These are phyloP conservation scores for Magnusiomyces fungicola DNA, from an alignment of 1,139 yeast genomes.

Conservation along the genomic window DNA sequence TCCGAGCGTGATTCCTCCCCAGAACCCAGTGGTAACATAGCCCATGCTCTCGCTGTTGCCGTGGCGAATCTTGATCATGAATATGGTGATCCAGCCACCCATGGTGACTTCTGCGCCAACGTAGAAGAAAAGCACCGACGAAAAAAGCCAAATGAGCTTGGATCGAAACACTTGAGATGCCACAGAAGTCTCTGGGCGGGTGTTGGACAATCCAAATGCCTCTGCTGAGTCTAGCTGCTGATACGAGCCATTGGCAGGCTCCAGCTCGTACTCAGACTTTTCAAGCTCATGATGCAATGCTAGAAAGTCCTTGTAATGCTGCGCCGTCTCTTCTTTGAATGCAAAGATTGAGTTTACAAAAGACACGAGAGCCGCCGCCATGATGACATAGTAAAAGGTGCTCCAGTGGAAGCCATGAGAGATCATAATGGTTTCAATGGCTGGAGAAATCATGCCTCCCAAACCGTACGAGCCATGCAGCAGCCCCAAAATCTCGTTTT, in stretches of 20 bases:
- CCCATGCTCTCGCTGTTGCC: conserved; percentile 45
- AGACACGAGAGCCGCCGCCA: conserved; percentile 36
- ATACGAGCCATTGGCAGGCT: background rate
- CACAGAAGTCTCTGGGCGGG: background rate
- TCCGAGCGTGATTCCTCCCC: conserved; percentile 65
- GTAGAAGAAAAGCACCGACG: conserved; percentile 51
- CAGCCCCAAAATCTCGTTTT: conserved; percentile 45
- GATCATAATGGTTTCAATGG: conserved; percentile 49
- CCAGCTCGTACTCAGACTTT: background rate
- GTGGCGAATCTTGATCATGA: conserved; percentile 47
- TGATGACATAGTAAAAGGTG: conserved; percentile 43
- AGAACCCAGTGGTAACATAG: conserved; percentile 62
- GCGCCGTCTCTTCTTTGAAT: conserved; percentile 21
- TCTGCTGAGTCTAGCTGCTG: background rate
- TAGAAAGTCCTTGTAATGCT: conserved; percentile 13
- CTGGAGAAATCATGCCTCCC: conserved; percentile 57
- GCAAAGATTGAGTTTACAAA: conserved; percentile 17
- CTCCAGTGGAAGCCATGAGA: conserved; percentile 47
- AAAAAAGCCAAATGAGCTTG: conserved; percentile 44
- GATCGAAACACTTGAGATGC: background rate
- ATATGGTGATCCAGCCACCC: conserved; percentile 70
- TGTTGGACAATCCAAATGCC: background rate
- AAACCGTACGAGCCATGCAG: conserved; percentile 56
- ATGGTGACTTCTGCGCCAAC: conserved; percentile 64
- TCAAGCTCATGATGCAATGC: background rate